These are phyloP conservation scores for Talaromyces sp. DNA, from an alignment of 2,329 filamentous ascomycete species.

Conservation along the genomic window DNA sequence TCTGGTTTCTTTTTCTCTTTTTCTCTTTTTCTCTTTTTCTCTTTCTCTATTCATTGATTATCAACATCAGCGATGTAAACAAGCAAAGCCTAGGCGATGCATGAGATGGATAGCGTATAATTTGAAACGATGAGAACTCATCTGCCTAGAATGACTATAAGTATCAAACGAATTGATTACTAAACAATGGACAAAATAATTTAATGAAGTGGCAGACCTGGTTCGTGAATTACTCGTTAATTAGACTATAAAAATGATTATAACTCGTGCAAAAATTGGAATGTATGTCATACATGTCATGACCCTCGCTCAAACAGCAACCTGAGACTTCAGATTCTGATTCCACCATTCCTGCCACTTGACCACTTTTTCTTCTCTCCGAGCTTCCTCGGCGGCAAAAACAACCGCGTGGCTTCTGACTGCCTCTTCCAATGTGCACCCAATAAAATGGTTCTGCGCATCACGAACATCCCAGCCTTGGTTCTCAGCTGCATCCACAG, in stretches of 20 bases:
- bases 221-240: constrained; percentile 4
- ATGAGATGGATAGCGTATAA: not conserved
- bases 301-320: not conserved
- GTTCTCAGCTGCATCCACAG: constrained; percentile 74
- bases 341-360: constrained; percentile 76
- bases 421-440: constrained; percentile 79
- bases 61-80: not conserved
- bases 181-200: not conserved
- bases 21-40: not conserved
- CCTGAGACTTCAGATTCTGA: constrained; percentile 39
- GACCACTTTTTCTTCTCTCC: constrained; percentile 64
- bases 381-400: constrained; percentile 88
- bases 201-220: not conserved
- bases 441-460: constrained; percentile 72
- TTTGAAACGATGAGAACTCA: not conserved
- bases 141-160: not conserved
- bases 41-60: not conserved
- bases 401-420: constrained; percentile 89
- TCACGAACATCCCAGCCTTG: constrained; percentile 59
- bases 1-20: not conserved
- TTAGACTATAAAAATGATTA: not conserved
- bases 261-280: not conserved
- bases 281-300: not conserved
- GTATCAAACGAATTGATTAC: not conserved
- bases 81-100: not conserved